A percentile compares a stretch with the other conserved stretches of the same genome.
These are phyloP conservation scores for Sisymbrium irio DNA, from an alignment of 345 rosid species.

Conservation along the genomic window DNA sequence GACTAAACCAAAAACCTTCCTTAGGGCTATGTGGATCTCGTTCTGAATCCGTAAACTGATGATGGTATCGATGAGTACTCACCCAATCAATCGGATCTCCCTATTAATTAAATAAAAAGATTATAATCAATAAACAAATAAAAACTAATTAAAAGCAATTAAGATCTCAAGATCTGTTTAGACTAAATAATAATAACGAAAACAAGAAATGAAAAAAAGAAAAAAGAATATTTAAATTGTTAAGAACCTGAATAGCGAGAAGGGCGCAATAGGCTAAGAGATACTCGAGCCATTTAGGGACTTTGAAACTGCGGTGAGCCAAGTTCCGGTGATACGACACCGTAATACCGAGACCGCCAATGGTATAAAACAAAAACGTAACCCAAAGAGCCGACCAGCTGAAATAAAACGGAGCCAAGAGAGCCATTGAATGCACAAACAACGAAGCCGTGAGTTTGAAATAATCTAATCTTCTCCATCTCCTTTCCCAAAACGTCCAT, in stretches of 20 bases:
- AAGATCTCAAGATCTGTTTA: conserved; percentile 13
- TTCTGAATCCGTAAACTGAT: conserved; percentile 77
- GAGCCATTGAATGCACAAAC: conserved; percentile 59
- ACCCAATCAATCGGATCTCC: conserved; percentile 88
- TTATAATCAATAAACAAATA: background rate
- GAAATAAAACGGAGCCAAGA: conserved; percentile 77
- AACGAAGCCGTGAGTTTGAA: conserved; percentile 47
- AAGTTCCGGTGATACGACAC: conserved; percentile 72
- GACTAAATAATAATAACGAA: background rate
- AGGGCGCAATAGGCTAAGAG: conserved; percentile 75
- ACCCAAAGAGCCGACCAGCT: conserved; percentile 68
- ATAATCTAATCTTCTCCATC: conserved; percentile 58
- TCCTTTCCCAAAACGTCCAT: conserved; percentile 48
- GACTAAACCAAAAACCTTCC: conserved; percentile 96
- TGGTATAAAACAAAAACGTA: conserved; percentile 49
- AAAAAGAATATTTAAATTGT: background rate
- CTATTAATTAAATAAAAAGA: background rate
- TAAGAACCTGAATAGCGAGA: conserved; percentile 67
- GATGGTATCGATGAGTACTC: conserved; percentile 87
- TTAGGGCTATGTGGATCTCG: conserved; percentile 91
- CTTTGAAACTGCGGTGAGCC: conserved; percentile 74
- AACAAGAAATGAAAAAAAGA: background rate
- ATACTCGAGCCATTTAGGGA: conserved; percentile 89
- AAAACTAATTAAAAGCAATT: conserved; percentile 8
- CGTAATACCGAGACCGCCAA: conserved; percentile 80